These are phyloP conservation scores for Inosperma sp. DNA, from an alignment of 768 basidiomycete genomes.

Conservation along the genomic window DNA sequence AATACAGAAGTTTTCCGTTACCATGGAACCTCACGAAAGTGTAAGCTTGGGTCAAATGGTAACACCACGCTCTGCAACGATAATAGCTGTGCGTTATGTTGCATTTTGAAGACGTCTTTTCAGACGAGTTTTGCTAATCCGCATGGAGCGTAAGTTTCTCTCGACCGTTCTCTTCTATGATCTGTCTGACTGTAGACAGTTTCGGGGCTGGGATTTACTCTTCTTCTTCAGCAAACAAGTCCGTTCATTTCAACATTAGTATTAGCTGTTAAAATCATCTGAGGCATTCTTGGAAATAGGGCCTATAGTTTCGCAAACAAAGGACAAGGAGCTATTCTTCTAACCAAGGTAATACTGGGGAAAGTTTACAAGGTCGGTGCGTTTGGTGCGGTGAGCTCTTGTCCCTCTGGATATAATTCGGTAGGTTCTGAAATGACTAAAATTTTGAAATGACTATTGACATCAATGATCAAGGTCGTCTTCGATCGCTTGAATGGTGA, in stretches of 20 bases:
- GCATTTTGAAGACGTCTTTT: conserved; percentile 31
- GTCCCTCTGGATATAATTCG: conserved; percentile 28
- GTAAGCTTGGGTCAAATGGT: conserved; percentile 21
- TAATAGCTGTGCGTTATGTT: conserved; percentile 22
- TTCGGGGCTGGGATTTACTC: conserved; percentile 30
- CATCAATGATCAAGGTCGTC: conserved; percentile 14
- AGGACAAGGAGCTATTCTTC: conserved; percentile 22
- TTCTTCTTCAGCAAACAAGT: conserved; percentile 32
- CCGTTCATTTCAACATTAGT: neutral
- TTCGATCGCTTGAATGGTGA: conserved; percentile 20
- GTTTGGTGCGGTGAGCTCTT: conserved; percentile 22
- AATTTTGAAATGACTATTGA: neutral
- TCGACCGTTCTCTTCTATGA: neutral
- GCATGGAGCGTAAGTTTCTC: conserved; percentile 1
- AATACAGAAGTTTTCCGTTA: conserved; percentile 26
- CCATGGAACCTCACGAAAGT: conserved; percentile 28
- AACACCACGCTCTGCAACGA: conserved; percentile 24
- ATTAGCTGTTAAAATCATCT: neutral
- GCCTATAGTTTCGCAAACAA: conserved; percentile 21
- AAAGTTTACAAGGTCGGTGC: conserved; percentile 19
- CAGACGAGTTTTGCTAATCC: conserved; percentile 26
- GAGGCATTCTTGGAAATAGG: conserved; percentile 11
- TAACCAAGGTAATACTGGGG: conserved; percentile 31
- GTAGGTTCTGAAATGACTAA: conserved; percentile 13
- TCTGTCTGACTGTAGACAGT: conserved; percentile 7